Percentiles rank a stretch among this genome's conserved stretches.
Conservation (phyloP, 2,329 filamentous ascomycete genomes). For the Xylariaceae sp. region DNA sequence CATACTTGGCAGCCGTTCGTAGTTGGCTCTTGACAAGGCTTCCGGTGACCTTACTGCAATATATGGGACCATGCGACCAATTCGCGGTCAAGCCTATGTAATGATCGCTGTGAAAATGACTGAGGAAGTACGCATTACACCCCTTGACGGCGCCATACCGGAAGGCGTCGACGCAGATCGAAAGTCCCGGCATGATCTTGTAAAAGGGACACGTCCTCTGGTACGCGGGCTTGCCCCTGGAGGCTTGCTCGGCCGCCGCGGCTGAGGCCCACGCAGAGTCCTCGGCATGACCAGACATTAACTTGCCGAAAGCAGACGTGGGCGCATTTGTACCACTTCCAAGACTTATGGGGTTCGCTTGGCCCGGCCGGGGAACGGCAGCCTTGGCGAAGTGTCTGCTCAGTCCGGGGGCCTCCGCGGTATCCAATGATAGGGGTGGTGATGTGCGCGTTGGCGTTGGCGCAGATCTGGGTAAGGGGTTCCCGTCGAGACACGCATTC, state of each 20-base stretch:
- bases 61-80: constrained; percentile 93
- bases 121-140: constrained; percentile 91
- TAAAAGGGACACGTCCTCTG: constrained; percentile 95
- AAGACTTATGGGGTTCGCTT: constrained; percentile 69
- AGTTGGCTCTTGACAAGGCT: constrained; percentile 85
- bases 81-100: constrained; percentile 84
- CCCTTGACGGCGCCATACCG: constrained; percentile 89
- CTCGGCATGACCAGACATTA: constrained; percentile 91
- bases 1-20: constrained; percentile 76
- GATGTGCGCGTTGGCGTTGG: constrained; percentile 20
- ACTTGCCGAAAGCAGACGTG: constrained; percentile 77
- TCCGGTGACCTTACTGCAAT: constrained; percentile 87
- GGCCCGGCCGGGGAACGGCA: constrained; percentile 68
- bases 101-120: constrained; percentile 97
- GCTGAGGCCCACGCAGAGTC: constrained; percentile 85
- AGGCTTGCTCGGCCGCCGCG: constrained; percentile 69
- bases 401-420: constrained; percentile 36
- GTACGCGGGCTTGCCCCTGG: constrained; percentile 79
- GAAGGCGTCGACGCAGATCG: constrained; percentile 92
- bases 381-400: constrained; percentile 62
- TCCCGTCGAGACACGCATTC: constrained; percentile 86
- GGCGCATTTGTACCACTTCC: constrained; percentile 35
- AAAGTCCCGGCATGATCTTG: constrained; percentile 92
- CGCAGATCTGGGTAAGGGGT: constrained; percentile 53
- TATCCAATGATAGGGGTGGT: constrained; percentile 22